A percentile compares a stretch with the other conserved stretches of the same genome.
These are phyloP conservation scores for Mitragyna speciosa DNA, from an alignment of 257 asterid species.

Conservation along the genomic window DNA sequence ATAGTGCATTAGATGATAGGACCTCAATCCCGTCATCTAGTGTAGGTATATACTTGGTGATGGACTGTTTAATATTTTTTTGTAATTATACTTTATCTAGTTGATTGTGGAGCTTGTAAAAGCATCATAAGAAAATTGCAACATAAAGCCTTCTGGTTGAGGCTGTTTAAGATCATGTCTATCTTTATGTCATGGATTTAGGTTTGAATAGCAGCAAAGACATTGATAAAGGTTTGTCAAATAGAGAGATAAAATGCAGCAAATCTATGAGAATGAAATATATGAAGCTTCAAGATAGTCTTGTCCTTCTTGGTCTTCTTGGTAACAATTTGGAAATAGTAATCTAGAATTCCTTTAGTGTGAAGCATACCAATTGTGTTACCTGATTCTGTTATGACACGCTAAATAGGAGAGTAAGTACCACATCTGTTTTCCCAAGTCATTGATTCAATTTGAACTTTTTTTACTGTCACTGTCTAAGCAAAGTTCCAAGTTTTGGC, in stretches of 20 bases:
- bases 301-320: slow-evolving; percentile 1
- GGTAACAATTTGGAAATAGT: not conserved
- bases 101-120: not conserved
- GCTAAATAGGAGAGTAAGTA: not conserved
- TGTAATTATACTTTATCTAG: not conserved
- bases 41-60: not conserved
- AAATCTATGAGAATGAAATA: not conserved
- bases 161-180: not conserved
- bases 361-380: not conserved
- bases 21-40: not conserved
- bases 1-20: slow-evolving; percentile 20
- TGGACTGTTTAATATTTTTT: not conserved
- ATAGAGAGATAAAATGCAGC: not conserved
- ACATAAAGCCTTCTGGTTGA: not conserved
- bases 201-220: not conserved
- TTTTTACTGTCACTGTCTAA: not conserved
- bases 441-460: not conserved
- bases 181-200: not conserved
- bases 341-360: not conserved
- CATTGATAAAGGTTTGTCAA: not conserved
- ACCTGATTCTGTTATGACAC: not conserved
- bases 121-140: not conserved
- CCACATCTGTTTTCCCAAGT: not conserved
- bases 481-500: not conserved
- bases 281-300: not conserved